Percentiles rank a stretch among this genome's conserved stretches.
phyloP scores from a whole-genome alignment of 2,329 filamentous ascomycete species.

The Pseudogymnoascus sp. region DNA sequence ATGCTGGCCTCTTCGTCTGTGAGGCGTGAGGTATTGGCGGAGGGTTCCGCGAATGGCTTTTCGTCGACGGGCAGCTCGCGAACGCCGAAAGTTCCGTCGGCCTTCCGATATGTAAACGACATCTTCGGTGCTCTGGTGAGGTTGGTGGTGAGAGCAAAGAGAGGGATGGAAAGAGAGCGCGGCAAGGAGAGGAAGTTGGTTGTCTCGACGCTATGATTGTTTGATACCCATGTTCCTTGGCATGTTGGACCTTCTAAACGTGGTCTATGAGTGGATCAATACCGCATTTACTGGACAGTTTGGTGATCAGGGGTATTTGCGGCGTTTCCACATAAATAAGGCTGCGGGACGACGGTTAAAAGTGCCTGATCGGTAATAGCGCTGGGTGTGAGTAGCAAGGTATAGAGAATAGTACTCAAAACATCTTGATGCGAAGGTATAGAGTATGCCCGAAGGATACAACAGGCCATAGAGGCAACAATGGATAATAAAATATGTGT shows the following conservation, averaged over 20 bases:
- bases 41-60: neutral
- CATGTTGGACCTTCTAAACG: neutral
- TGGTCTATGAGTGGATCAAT: neutral
- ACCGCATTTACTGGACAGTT: neutral
- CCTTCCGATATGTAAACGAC: neutral
- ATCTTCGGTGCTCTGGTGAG: neutral
- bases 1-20: neutral
- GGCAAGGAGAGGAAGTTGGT: neutral
- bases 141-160: neutral
- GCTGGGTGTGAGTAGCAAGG: neutral
- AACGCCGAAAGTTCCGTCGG: neutral
- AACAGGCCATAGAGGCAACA: neutral
- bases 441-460: too few relatives aligned
- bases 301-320: neutral
- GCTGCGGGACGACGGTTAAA: neutral
- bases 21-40: neutral
- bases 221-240: slow-evolving; percentile 1
- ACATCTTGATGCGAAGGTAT: neutral
- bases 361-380: neutral
- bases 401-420: neutral
- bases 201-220: neutral
- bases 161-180: neutral
- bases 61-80: neutral
- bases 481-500: neutral
- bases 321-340: neutral